These are phyloP conservation scores for Achlya hypogyna DNA, from an alignment of 352 stramenopile species.

Conservation along the genomic window DNA sequence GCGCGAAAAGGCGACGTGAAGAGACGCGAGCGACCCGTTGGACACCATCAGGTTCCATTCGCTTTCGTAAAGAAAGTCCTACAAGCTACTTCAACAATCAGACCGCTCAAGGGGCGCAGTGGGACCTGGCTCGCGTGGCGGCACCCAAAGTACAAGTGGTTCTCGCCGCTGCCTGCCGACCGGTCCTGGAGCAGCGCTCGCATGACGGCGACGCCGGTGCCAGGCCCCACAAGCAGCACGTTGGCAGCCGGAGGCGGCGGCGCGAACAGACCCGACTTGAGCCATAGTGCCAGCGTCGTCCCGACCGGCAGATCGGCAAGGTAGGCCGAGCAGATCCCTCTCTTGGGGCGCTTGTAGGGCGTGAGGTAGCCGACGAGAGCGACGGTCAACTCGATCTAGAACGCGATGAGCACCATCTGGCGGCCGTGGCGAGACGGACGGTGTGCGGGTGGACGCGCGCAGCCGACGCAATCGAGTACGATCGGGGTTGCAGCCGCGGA, in stretches of 20 bases:
- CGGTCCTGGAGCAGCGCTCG: slow-evolving; percentile 83
- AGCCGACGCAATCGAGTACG: slow-evolving; percentile 90
- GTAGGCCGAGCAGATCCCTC: slow-evolving; percentile 78
- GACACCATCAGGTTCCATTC: slow-evolving; percentile 51
- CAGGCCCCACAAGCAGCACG: slow-evolving; percentile 85
- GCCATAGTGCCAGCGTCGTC: slow-evolving; percentile 63
- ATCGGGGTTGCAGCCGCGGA: slow-evolving; percentile 72
- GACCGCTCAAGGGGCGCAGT: neutral
- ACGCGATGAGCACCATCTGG: slow-evolving; percentile 28
- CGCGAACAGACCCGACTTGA: slow-evolving; percentile 81
- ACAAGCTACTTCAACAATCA: neutral
- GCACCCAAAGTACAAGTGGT: slow-evolving; percentile 82
- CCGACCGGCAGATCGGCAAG: slow-evolving; percentile 47
- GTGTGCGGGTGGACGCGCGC: slow-evolving; percentile 40
- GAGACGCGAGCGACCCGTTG: slow-evolving; percentile 43
- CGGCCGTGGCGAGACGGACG: slow-evolving; percentile 37
- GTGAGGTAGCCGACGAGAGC: slow-evolving; percentile 87
- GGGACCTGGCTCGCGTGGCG: slow-evolving; percentile 60
- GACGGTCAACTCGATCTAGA: slow-evolving; percentile 67
- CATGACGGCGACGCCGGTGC: slow-evolving; percentile 87
- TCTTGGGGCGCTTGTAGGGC: slow-evolving; percentile 76
- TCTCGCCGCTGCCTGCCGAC: slow-evolving; percentile 23
- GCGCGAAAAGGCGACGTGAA: slow-evolving; percentile 87
- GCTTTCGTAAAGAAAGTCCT: slow-evolving; percentile 85
- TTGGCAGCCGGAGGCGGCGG: slow-evolving; percentile 33